These are phyloP conservation scores for Aspergillus unguis DNA, from an alignment of 2,329 filamentous ascomycete species.

Conservation along the genomic window DNA sequence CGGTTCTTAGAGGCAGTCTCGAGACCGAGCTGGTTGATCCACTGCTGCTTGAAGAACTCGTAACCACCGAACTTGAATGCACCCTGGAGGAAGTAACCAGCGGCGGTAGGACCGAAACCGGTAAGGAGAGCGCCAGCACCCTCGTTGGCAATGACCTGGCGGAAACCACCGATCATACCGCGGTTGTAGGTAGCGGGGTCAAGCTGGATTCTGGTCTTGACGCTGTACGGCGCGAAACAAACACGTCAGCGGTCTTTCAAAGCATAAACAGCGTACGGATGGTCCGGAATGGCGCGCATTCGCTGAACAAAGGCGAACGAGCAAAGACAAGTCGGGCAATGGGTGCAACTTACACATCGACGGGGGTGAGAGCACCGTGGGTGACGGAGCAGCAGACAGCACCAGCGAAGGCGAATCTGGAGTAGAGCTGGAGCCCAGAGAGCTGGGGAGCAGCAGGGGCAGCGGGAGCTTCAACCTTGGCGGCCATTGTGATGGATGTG, in stretches of 20 bases:
- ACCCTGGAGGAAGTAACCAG: conserved; percentile 92
- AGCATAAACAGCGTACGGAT: not conserved
- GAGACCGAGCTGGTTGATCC: conserved; percentile 74
- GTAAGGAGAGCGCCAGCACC: conserved; percentile 83
- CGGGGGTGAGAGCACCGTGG: conserved; percentile 92
- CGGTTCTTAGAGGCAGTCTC: conserved; percentile 75
- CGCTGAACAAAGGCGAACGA: not conserved
- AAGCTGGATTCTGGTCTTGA: conserved; percentile 95
- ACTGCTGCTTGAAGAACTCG: conserved; percentile 94
- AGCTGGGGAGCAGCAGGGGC: conserved; percentile 43
- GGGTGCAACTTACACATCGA: conserved; percentile 85
- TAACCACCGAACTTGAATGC: conserved; percentile 93
- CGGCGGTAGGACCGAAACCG: conserved; percentile 78
- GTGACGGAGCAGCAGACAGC: conserved; percentile 98
- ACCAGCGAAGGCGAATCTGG: conserved; percentile 93
- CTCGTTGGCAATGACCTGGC: conserved; percentile 78
- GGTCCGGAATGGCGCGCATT: conserved; percentile 15
- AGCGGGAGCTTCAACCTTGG: conserved; percentile 41
- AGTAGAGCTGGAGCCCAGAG: conserved; percentile 73
- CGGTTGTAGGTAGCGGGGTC: conserved; percentile 86
- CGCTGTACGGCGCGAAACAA: conserved; percentile 54
- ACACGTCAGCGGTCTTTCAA: conserved; percentile 12
- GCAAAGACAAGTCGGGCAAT: conserved; percentile 11
- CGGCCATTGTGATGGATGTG: conserved; percentile 35
- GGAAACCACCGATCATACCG: conserved; percentile 81